A percentile compares a stretch with the other conserved stretches of the same genome.
Conservation (phyloP, 2,329 filamentous ascomycete genomes). For the Drechslerella coelobrocha region DNA sequence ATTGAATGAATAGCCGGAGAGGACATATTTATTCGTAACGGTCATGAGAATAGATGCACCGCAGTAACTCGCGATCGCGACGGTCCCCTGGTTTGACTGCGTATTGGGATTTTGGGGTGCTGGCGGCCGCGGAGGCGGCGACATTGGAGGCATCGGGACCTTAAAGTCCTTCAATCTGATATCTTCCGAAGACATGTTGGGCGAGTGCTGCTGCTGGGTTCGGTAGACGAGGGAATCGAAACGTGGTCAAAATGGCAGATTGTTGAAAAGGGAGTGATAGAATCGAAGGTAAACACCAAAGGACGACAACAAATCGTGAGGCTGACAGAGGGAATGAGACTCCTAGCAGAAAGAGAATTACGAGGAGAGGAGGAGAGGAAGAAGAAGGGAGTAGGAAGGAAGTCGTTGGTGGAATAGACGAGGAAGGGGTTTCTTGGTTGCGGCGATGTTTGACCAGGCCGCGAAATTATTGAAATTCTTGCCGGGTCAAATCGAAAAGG, state of each 20-base stretch:
- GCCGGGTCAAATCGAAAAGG: constrained; percentile 33
- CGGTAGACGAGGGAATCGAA: constrained; percentile 10
- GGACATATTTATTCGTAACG: constrained; percentile 98
- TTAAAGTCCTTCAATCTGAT: constrained; percentile 47
- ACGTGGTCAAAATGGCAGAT: not conserved
- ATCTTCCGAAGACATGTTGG: constrained; percentile 42
- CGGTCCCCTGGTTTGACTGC: constrained; percentile 41
- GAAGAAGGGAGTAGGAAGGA: constrained; percentile 15
- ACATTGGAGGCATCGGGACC: constrained; percentile 50
- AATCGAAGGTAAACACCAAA: constrained; percentile 32
- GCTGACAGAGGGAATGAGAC: constrained; percentile 19
- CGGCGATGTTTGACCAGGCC: constrained; percentile 49
- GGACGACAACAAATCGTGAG: constrained; percentile 9
- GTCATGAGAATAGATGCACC: constrained; percentile 98
- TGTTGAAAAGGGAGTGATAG: not conserved
- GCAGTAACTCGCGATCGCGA: constrained; percentile 90
- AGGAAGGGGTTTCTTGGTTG: constrained; percentile 14
- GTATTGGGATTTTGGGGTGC: constrained; percentile 28
- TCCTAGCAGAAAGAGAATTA: constrained; percentile 8
- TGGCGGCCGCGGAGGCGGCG: constrained; percentile 46
- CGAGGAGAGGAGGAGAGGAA: constrained; percentile 13
- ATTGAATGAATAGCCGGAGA: constrained; percentile 90
- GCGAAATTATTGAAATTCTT: constrained; percentile 38
- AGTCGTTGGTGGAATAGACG: not conserved
- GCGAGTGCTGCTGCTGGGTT: constrained; percentile 35